phyloP scores from a whole-genome alignment of 2,329 filamentous ascomycete species.

The Sporothrix sp. region DNA sequence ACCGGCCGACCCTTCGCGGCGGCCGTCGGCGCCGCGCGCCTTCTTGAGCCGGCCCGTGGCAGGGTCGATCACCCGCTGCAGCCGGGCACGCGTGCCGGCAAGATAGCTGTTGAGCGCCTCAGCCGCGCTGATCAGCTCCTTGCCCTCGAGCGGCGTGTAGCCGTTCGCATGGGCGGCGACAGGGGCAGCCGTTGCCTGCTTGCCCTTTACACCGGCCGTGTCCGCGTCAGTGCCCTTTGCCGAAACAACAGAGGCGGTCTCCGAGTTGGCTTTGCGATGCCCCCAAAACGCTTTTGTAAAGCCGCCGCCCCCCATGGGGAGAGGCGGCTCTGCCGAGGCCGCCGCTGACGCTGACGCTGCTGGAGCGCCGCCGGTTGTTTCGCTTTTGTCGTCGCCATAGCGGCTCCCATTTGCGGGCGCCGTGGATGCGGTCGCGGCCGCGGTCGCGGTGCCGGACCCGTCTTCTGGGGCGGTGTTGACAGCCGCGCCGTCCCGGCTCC shows the following conservation, averaged over 20 bases:
- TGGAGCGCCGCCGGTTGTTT: too few relatives aligned
- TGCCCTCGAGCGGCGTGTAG: slow-evolving; percentile 51
- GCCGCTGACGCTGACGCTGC: too few relatives aligned
- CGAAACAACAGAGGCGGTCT: slow-evolving; percentile 52
- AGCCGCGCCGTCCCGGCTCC: slow-evolving; percentile 17
- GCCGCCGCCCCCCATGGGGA: slow-evolving; percentile 27
- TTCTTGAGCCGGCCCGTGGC: slow-evolving; percentile 50
- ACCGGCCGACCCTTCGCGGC: slow-evolving; percentile 20
- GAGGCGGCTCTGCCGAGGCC: too few relatives aligned
- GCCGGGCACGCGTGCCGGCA: slow-evolving; percentile 65
- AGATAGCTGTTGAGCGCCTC: slow-evolving; percentile 79
- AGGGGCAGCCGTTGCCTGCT: slow-evolving; percentile 24
- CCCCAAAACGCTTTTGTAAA: slow-evolving; percentile 47
- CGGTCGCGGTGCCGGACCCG: background rate
- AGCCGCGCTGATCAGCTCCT: slow-evolving; percentile 73
- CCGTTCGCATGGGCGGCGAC: background rate
- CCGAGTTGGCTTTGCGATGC: slow-evolving; percentile 37
- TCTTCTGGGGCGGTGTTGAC: slow-evolving; percentile 2
- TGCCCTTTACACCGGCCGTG: slow-evolving; percentile 42
- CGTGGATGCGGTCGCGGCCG: background rate
- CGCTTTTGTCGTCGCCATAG: slow-evolving; percentile 15
- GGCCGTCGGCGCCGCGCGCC: background rate
- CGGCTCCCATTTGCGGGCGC: slow-evolving; percentile 18
- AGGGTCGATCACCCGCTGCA: slow-evolving; percentile 53
- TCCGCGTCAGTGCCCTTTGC: slow-evolving; percentile 44